Evolutionary conservation across 345 rosid species (phyloP).

Genomic region (Gossypium herbaceum): DNA sequence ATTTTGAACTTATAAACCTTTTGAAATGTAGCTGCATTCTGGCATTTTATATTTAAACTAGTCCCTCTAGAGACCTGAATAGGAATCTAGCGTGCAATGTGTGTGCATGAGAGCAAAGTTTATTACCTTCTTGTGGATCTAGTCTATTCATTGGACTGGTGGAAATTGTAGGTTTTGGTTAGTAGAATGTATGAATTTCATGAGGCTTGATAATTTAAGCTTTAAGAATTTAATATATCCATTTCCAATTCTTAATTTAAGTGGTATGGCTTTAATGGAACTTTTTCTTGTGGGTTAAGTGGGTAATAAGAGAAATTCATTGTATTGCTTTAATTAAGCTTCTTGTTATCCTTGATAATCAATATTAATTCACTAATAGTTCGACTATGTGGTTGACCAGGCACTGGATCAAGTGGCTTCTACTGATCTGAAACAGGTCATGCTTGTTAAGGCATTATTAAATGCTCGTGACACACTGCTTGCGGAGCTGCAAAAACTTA

Average conservation of each 20-base stretch:
- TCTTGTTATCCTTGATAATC: not conserved
- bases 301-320: not conserved
- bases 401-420: conserved; percentile 42
- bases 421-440: conserved; percentile 37
- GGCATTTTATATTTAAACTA: not conserved
- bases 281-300: not conserved
- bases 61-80: not conserved
- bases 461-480: conserved; percentile 58
- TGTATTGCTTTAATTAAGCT: not conserved
- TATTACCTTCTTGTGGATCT: not conserved
- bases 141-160: conserved; percentile 1
- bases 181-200: not conserved
- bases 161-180: not conserved
- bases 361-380: conserved; percentile 15
- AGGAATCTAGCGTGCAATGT: not conserved
- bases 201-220: not conserved
- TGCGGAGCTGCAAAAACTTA: conserved; percentile 57
- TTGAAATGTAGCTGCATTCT: not conserved
- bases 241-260: not conserved
- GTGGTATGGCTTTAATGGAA: not conserved
- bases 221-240: not conserved
- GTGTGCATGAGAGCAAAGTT: not conserved
- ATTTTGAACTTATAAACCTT: not conserved
- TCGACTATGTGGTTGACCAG: conserved; percentile 39
- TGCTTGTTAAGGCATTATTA: conserved; percentile 64